A percentile compares a stretch with the other conserved stretches of the same genome.
Evolutionary conservation across 306 rosid genomes (phyloP).

Genomic region (Cicer pinnatifidum): DNA sequence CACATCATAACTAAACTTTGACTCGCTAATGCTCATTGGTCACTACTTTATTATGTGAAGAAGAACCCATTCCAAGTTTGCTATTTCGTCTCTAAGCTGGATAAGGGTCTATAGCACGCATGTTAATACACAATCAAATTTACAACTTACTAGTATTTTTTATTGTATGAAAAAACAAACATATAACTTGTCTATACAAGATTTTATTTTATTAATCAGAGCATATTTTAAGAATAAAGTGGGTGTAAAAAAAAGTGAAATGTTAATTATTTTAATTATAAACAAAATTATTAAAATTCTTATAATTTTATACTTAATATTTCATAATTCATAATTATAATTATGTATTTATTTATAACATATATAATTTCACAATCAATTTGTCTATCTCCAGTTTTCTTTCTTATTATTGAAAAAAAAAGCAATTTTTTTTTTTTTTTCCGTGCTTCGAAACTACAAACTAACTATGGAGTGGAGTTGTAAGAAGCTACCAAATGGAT

Average conservation of each 20-base stretch:
- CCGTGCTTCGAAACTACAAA: not conserved
- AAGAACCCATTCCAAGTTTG: conserved; percentile 5
- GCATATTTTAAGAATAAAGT: too few species aligned
- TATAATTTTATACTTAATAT: not conserved
- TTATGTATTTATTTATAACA: too few species aligned
- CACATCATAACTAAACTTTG: conserved; percentile 42
- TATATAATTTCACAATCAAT: not conserved
- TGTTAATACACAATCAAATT: conserved; percentile 7
- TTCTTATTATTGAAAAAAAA: not conserved
- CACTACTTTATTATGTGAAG: not conserved
- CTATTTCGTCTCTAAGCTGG: conserved; percentile 18
- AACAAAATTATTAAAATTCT: not conserved
- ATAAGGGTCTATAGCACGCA: conserved; percentile 52
- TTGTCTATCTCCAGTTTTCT: not conserved
- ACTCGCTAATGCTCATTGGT: conserved; percentile 1
- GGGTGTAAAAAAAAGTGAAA: too few species aligned
- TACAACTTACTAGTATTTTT: too few species aligned
- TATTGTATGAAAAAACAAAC: too few species aligned
- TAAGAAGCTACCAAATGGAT: too few species aligned
- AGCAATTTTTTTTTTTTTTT: not conserved
- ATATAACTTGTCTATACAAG: not conserved
- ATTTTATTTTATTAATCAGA: not conserved
- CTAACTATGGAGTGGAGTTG: too few species aligned
- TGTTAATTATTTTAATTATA: not conserved
- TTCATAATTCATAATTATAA: too few species aligned